Base-by-base conservation (phyloP, 1,284 basidiomycete species). In the Apiotrichum porosum region DNA sequence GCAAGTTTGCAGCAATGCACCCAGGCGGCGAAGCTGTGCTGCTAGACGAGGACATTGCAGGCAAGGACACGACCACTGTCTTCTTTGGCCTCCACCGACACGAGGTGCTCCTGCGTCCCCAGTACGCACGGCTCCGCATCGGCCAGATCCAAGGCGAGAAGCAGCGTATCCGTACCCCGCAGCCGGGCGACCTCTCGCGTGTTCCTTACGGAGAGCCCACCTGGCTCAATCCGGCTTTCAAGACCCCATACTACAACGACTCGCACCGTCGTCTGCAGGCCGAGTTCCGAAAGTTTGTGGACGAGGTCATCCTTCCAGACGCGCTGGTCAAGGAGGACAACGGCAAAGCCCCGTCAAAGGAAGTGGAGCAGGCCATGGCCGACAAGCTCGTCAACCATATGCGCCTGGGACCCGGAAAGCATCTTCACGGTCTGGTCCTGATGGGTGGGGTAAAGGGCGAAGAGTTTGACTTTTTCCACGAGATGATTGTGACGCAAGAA, bases 401-500 rank as follows among this genome's bases (percentile, higher is more conserved):
- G 91, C 83, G 90, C 41, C 76, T 97, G 70, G 93, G 93, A 17
- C 80, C 80, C 4, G 79, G 78, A 17, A 78, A 79, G 63, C 91
- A 95, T 64, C 76, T 97, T 30, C 78, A 88, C 63, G 92, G 91
- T 4, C 79, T 83, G 23, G 81, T 79, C 23, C 78, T 97, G 14
- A 86, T 92, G 79, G 81, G 82, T 51, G 93, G 87, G 3, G 84
- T 95, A 53, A 85, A 83, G 62, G 87, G 88, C 9, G 92, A 95
- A 71, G 83, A 94, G 63, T 85, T 91, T 80, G 66, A 86, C 84
- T 75, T 86, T 83, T 71, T 89, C 62, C 70, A 72, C 48, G 74
- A 84, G 78, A 77, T 90, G n/a, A 81, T 93, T 42, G 79, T 94
- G 62, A 88, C 83, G 41, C 91, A 95, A 78, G 93, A 97, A 73